These are phyloP conservation scores for Neurospora tetrasperma DNA, from an alignment of 495 filamentous ascomycete species.

Conservation along the genomic window DNA sequence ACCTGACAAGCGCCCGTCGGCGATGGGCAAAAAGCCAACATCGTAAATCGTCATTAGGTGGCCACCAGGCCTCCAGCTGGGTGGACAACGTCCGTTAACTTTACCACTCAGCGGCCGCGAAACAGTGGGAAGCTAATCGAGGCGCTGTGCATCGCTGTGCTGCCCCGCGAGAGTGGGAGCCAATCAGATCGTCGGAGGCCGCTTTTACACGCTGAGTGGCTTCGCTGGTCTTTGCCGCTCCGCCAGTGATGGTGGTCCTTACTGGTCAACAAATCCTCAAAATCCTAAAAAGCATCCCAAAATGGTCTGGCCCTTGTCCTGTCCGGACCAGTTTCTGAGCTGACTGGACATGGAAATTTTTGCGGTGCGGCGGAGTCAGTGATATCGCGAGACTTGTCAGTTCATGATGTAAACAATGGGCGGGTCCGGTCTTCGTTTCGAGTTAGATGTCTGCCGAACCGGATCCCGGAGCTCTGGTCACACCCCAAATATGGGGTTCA, in stretches of 20 bases:
- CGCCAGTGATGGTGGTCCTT: background rate
- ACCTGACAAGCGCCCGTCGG: background rate
- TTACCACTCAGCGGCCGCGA: background rate
- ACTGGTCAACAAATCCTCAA: background rate
- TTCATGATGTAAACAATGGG: background rate
- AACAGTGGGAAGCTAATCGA: background rate
- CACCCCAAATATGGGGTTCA: background rate
- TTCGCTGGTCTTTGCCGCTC: conserved; percentile 3
- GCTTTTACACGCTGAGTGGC: conserved; percentile 7
- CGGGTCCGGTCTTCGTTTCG: background rate
- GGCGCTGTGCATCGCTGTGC: conserved; percentile 5
- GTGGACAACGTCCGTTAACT: background rate
- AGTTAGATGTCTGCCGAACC: background rate
- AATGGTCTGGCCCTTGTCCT: background rate
- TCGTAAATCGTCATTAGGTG: background rate
- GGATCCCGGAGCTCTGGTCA: background rate
- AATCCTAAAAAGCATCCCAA: background rate
- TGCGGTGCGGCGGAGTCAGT: conserved; percentile 1
- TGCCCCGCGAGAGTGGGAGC: conserved; percentile 7
- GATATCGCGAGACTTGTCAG: background rate
- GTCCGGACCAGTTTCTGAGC: background rate
- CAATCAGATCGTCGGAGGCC: conserved; percentile 12
- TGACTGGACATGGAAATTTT: conserved; percentile 3
- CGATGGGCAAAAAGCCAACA: background rate
- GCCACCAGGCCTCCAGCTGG: background rate